These are phyloP conservation scores for Hypoxylon cercidicola DNA, from an alignment of 495 filamentous ascomycete species.

Conservation along the genomic window DNA sequence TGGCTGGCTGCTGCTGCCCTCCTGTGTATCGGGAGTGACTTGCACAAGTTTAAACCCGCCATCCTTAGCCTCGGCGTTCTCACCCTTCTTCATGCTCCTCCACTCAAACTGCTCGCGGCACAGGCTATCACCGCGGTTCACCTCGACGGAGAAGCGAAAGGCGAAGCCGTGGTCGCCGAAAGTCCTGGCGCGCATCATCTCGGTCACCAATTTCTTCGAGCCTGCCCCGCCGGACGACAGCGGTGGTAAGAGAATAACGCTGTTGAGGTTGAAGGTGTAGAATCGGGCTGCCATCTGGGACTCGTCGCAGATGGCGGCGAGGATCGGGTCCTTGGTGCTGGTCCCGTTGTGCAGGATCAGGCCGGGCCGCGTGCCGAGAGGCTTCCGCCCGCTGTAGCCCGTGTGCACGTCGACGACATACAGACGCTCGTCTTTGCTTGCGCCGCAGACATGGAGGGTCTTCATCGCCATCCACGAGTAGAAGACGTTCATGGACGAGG, in stretches of 20 bases:
- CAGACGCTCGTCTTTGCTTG: not conserved
- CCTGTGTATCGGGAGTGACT: not conserved
- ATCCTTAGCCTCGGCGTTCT: slow-evolving; percentile 1
- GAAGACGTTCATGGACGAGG: not conserved
- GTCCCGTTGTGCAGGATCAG: slow-evolving; percentile 16
- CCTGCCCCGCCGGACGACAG: not conserved
- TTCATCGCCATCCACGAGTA: slow-evolving; percentile 6
- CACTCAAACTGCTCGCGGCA: slow-evolving; percentile 22
- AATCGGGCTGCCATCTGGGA: not conserved
- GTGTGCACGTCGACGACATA: slow-evolving; percentile 18
- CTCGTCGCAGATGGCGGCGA: slow-evolving; percentile 20
- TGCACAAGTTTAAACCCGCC: slow-evolving; percentile 13
- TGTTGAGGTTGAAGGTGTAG: not conserved
- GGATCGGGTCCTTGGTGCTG: slow-evolving; percentile 16
- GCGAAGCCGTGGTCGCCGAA: not conserved
- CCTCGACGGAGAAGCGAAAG: slow-evolving; percentile 17
- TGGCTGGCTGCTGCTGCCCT: not conserved
- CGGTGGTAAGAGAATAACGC: slow-evolving; percentile 6
- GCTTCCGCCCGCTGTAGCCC: slow-evolving; percentile 5
- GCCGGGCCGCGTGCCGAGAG: slow-evolving; percentile 6
- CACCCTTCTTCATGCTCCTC: slow-evolving; percentile 8
- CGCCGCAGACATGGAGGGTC: not conserved
- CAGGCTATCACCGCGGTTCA: not conserved
- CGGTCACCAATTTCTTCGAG: not conserved
- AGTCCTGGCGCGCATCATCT: slow-evolving; percentile 8